These are phyloP conservation scores for Insectozyma bohioensis DNA, from an alignment of 1,139 yeast genomes.

Conservation along the genomic window DNA sequence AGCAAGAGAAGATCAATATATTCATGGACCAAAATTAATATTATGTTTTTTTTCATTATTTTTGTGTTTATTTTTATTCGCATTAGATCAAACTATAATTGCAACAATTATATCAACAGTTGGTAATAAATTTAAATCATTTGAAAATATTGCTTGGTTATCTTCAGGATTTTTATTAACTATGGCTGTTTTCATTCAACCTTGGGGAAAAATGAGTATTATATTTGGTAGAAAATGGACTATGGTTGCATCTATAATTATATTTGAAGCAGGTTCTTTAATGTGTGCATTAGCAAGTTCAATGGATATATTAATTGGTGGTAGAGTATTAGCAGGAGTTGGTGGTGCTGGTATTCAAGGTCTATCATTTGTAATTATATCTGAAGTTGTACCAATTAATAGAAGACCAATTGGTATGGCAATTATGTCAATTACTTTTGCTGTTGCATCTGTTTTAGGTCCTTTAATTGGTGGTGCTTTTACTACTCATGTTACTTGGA, in stretches of 20 bases:
- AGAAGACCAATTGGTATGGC: constrained; percentile 34
- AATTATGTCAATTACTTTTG: constrained; percentile 37
- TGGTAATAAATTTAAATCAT: constrained; percentile 41
- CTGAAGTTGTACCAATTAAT: constrained; percentile 31
- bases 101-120: constrained; percentile 36
- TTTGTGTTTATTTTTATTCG: constrained; percentile 35
- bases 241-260: constrained; percentile 31
- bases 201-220: constrained; percentile 44
- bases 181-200: constrained; percentile 35
- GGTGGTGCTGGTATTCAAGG: constrained; percentile 36
- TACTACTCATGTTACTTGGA: constrained; percentile 50
- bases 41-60: constrained; percentile 29
- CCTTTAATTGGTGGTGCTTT: constrained; percentile 59
- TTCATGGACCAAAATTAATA: constrained; percentile 28
- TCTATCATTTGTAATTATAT: constrained; percentile 25
- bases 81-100: constrained; percentile 44
- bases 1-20: constrained; percentile 36
- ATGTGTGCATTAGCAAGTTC: constrained; percentile 36
- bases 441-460: constrained; percentile 52
- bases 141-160: constrained; percentile 60
- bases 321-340: constrained; percentile 35
- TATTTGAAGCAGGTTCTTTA: constrained; percentile 40
- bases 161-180: constrained; percentile 56
- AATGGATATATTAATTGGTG: constrained; percentile 40
- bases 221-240: constrained; percentile 47